A percentile compares a stretch with the other conserved stretches of the same genome.
These are phyloP conservation scores for Leccinum subspadiceum DNA, from an alignment of 1,284 basidiomycete species.

Conservation along the genomic window DNA sequence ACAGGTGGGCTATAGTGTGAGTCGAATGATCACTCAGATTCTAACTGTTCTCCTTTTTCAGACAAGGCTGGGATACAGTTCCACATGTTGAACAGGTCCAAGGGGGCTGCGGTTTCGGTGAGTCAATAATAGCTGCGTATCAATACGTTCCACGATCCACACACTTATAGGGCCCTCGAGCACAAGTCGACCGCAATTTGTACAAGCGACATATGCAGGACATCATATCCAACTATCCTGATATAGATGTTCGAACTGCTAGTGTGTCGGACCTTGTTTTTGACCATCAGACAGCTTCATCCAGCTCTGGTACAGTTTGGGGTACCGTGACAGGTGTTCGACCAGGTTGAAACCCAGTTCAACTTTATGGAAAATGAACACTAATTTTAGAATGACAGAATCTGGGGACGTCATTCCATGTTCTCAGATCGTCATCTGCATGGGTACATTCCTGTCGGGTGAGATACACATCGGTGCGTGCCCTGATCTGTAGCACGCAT, in stretches of 20 bases:
- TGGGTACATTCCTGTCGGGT: conserved; percentile 87
- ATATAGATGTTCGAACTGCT: conserved; percentile 68
- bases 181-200: conserved; percentile 82
- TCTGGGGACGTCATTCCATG: conserved; percentile 76
- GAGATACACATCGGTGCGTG: conserved; percentile 81
- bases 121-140: conserved; percentile 20
- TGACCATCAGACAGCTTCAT: conserved; percentile 40
- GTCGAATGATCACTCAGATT: neutral
- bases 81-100: conserved; percentile 80
- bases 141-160: neutral
- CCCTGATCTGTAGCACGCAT: neutral
- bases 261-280: conserved; percentile 82
- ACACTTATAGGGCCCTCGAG: conserved; percentile 70
- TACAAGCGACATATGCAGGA: conserved; percentile 84
- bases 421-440: conserved; percentile 82
- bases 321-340: conserved; percentile 66
- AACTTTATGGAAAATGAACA: neutral
- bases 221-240: conserved; percentile 60
- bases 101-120: conserved; percentile 89
- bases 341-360: conserved; percentile 54
- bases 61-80: conserved; percentile 89
- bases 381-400: conserved; percentile 41
- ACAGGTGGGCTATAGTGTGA: conserved; percentile 49
- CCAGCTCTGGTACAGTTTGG: conserved; percentile 34
- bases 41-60: conserved; percentile 26